Evolutionary conservation across 2,329 filamentous ascomycete genomes (phyloP).

Genomic region (Pseudocercospora fijiensis): DNA sequence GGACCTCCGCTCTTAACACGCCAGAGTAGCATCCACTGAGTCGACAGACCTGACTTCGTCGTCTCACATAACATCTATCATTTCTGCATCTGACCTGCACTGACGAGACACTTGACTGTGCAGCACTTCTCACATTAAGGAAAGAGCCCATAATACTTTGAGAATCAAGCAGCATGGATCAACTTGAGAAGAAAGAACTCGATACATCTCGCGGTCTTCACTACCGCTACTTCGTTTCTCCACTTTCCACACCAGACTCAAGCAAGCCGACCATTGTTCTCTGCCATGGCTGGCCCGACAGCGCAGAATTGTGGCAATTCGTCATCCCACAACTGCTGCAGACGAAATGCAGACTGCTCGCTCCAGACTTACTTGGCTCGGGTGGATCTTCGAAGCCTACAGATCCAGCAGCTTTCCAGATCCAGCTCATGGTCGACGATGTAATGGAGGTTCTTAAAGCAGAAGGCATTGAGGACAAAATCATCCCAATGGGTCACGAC

Average conservation of each 20-base stretch:
- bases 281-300: slow-evolving; percentile 54
- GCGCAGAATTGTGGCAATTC: slow-evolving; percentile 47
- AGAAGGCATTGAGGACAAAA: slow-evolving; percentile 33
- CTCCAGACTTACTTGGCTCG: slow-evolving; percentile 43
- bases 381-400: slow-evolving; percentile 45
- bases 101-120: neutral
- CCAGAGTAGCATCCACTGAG: neutral
- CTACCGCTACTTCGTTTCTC: slow-evolving; percentile 46
- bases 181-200: slow-evolving; percentile 27
- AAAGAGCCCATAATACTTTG: slow-evolving; percentile 10
- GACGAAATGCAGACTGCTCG: slow-evolving; percentile 43
- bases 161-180: slow-evolving; percentile 21
- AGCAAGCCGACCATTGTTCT: slow-evolving; percentile 41
- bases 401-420: slow-evolving; percentile 41
- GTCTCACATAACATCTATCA: neutral
- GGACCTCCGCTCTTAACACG: neutral
- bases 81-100: neutral
- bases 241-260: slow-evolving; percentile 27
- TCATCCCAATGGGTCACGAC: slow-evolving; percentile 30
- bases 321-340: slow-evolving; percentile 44
- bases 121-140: neutral
- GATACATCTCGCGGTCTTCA: slow-evolving; percentile 32
- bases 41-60: neutral
- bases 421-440: slow-evolving; percentile 41
- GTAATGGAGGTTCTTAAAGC: slow-evolving; percentile 44